Conservation (phyloP, 208 protist genomes). For the Tritrichomonas foetus region DNA sequence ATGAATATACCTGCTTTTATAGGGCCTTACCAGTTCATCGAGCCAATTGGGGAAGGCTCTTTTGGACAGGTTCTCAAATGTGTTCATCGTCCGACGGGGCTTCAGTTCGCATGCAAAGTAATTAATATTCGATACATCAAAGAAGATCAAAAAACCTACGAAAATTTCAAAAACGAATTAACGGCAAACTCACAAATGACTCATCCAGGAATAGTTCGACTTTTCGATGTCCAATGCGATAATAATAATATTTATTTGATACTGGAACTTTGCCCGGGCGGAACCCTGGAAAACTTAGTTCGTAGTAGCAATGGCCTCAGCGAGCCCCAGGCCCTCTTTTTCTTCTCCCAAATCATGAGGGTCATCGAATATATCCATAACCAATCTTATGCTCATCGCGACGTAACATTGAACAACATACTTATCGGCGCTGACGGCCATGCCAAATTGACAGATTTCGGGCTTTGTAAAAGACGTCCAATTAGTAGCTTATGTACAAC, state of each 20-base stretch:
- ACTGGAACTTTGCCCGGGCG: background rate
- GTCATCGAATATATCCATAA: background rate
- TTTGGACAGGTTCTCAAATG: background rate
- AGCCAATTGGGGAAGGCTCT: background rate
- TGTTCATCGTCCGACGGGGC: background rate
- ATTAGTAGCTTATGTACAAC: background rate
- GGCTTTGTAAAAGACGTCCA: background rate
- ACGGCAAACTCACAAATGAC: background rate
- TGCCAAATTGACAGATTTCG: constrained; percentile 1
- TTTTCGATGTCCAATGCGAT: background rate
- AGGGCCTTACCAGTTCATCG: background rate
- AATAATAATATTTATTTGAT: background rate
- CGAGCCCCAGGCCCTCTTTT: background rate
- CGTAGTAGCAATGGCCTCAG: background rate
- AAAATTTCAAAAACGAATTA: constrained; percentile 38
- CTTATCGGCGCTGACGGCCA: background rate
- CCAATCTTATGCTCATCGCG: background rate
- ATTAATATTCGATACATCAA: background rate
- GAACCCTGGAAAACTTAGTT: background rate
- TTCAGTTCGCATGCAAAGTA: background rate
- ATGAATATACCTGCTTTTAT: too few species aligned
- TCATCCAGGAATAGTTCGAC: background rate
- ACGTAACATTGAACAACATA: constrained; percentile 9
- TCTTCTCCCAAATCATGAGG: background rate
- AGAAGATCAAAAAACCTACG: background rate